A percentile compares a stretch with the other conserved stretches of the same genome.
These are phyloP conservation scores for Hyaloscypha finlandica DNA, from an alignment of 495 filamentous ascomycete genomes.

Conservation along the genomic window DNA sequence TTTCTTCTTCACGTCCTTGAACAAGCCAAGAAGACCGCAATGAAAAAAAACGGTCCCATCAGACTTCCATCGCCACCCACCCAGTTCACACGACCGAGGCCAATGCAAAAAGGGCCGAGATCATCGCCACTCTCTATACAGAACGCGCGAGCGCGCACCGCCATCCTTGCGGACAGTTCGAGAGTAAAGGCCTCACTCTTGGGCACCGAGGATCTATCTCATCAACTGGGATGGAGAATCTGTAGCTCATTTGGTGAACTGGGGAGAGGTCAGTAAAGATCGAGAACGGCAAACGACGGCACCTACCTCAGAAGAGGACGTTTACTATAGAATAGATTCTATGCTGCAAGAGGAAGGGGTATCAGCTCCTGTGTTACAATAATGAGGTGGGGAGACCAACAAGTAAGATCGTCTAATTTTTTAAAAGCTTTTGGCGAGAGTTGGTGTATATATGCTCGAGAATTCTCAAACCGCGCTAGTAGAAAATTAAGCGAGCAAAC, in stretches of 20 bases:
- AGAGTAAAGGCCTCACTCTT: conserved; percentile 69
- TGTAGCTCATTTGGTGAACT: conserved; percentile 61
- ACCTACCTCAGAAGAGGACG: conserved; percentile 44
- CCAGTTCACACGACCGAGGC: conserved; percentile 65
- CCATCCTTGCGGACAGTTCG: conserved; percentile 51
- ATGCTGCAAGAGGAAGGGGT: conserved; percentile 24
- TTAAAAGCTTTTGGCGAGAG: too few species aligned
- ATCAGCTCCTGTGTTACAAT: neutral
- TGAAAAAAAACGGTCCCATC: conserved; percentile 54
- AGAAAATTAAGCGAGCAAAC: too few species aligned
- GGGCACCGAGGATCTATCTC: conserved; percentile 67
- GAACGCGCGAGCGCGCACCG: conserved; percentile 35
- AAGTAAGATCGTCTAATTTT: neutral
- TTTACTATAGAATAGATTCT: conserved; percentile 57
- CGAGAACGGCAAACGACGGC: too few species aligned
- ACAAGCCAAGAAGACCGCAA: conserved; percentile 25
- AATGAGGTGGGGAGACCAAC: neutral
- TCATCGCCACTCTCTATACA: conserved; percentile 71
- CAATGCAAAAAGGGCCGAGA: conserved; percentile 64
- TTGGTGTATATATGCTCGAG: too few species aligned
- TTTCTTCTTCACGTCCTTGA: conserved; percentile 33
- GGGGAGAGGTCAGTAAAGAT: conserved; percentile 36
- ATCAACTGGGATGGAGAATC: conserved; percentile 76
- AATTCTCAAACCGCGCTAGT: too few species aligned
- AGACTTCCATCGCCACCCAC: conserved; percentile 71